Base-by-base conservation (phyloP, 495 filamentous ascomycete species). In the Chlorociboria aeruginascens region DNA sequence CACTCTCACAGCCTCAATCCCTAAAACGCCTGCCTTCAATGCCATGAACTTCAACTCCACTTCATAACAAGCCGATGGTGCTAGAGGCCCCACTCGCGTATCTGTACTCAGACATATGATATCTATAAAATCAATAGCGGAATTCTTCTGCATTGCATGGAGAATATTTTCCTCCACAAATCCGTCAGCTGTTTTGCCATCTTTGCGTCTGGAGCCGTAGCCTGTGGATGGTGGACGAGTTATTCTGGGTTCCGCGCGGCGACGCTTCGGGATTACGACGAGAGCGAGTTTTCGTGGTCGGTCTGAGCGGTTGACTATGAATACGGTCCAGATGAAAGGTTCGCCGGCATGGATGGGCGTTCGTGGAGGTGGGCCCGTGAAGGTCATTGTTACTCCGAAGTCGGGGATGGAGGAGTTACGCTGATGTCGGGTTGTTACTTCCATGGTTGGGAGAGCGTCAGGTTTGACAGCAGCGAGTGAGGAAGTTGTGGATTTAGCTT, bases 91-190 rank as follows among this genome's bases (percentile, higher is more conserved):
- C 40, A 95, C 72, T 32, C 86, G 72, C 45, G 90, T 72, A 64
- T 95, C 87, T 6, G 86, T 83, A 51, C 82, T 93, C 38, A 95
- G 67, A 56, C 84, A 86, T 8, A 93, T 72, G 13, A 96, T 57
- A 46, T 90, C 85, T 8, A 79, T 76, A 32, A 75, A 67, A 40
- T 92, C 85, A n/a, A 83, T 67, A 28, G 75, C 70, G 41, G 80
- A 77, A 51, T 70, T 82, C 54, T 79, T 80, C 60, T 94, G 89
- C 71, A 85, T 82, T 16, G 85, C 82, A 64, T 90, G 82, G 29
- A 95, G 70, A 11, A 88, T 74, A 48, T 81, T 86, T 52, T 94
- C 87, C 50, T 96, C 89, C 2, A 89, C 72, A 25, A 95, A 79
- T 12, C 87, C 83, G 51, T 86, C 83, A 1, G 87, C 85, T 31